Evolutionary conservation across 106 monocot genomes (phyloP).

Genomic region (Vanilla planifolia): DNA sequence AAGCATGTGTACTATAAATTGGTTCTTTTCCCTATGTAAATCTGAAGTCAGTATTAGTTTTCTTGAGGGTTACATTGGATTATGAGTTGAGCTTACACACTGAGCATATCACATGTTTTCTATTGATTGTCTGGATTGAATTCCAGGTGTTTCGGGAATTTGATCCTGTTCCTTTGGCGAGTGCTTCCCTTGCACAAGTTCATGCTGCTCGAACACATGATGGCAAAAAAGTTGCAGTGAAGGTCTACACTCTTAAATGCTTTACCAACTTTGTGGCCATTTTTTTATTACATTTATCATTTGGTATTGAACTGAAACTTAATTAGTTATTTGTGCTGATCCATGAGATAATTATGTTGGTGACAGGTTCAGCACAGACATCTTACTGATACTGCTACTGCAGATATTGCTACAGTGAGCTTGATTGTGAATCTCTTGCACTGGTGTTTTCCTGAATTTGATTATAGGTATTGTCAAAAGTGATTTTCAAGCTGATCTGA

Average conservation of each 20-base stretch:
- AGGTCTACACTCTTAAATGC: no score
- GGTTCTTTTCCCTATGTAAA: background rate
- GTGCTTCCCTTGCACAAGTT: conserved; percentile 99
- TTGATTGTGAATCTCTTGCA: conserved; percentile 77
- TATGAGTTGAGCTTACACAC: background rate
- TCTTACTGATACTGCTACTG: conserved; percentile 77
- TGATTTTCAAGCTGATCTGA: conserved; percentile 8
- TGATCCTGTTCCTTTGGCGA: conserved; percentile 72
- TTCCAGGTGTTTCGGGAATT: conserved; percentile 77
- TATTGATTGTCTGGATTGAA: conserved; percentile 8
- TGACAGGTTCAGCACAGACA: conserved; percentile 87
- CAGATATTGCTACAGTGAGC: conserved; percentile 89
- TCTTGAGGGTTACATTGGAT: background rate
- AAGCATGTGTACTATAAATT: background rate
- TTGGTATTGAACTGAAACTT: background rate
- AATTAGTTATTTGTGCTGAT: no score
- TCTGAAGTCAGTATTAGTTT: background rate
- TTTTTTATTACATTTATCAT: conserved; percentile 4
- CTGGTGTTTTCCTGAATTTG: conserved; percentile 87
- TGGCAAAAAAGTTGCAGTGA: conserved; percentile 84
- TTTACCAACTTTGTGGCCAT: no score
- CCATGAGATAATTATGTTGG: background rate
- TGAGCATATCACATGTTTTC: background rate
- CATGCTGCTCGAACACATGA: conserved; percentile 82
- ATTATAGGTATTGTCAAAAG: conserved; percentile 63